Percentiles rank a stretch among this genome's conserved stretches.
Evolutionary conservation across 257 asterid genomes (phyloP).

Genomic region (Fraxinus pennsylvanica): DNA sequence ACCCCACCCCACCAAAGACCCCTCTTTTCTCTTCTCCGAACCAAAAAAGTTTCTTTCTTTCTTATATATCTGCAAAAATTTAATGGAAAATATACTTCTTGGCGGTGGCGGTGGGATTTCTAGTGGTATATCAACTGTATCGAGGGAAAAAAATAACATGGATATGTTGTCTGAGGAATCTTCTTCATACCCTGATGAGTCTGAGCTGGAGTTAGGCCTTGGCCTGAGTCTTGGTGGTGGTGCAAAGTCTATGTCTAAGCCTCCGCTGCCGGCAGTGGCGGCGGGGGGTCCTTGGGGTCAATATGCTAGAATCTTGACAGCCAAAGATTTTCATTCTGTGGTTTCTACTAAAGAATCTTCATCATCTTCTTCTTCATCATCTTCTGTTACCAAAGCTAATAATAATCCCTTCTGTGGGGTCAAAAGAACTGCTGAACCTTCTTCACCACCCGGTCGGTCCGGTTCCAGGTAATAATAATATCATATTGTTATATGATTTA

Average conservation of each 20-base stretch:
- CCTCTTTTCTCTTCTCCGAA: constrained; percentile 27
- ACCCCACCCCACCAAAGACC: constrained; percentile 5
- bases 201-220: constrained; percentile 71
- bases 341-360: constrained; percentile 50
- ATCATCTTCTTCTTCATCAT: constrained; percentile 55
- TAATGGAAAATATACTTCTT: constrained; percentile 35
- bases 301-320: constrained; percentile 58
- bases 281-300: constrained; percentile 42
- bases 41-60: background rate
- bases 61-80: constrained; percentile 2
- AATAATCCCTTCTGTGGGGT: constrained; percentile 53
- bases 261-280: constrained; percentile 16
- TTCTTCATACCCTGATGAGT: constrained; percentile 61
- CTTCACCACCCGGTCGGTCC: constrained; percentile 73
- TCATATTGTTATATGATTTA: background rate
- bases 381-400: constrained; percentile 47
- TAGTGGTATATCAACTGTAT: constrained; percentile 42
- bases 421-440: constrained; percentile 78
- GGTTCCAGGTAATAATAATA: constrained; percentile 44
- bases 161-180: constrained; percentile 53
- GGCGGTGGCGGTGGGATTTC: constrained; percentile 29
- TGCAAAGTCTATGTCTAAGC: constrained; percentile 30
- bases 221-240: constrained; percentile 52
- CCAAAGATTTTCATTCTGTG: constrained; percentile 46
- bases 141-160: constrained; percentile 42